Conservation (phyloP, 805 yeast species). For the Ogataea allantospora region DNA sequence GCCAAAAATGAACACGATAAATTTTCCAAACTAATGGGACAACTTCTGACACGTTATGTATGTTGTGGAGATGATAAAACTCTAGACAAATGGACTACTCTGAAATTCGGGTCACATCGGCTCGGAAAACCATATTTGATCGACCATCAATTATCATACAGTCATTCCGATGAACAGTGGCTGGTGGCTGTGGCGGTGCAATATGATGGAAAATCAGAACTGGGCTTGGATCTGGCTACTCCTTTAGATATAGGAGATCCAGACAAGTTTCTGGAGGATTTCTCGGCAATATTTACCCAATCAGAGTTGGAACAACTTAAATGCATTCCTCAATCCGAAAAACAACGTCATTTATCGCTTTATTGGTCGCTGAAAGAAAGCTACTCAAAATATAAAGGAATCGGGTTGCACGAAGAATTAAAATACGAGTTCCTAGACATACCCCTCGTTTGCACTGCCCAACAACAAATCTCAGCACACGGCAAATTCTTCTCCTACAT, state of each 20-base stretch:
- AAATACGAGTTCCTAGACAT: slow-evolving; percentile 24
- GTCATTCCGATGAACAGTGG: slow-evolving; percentile 58
- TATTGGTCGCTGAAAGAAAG: slow-evolving; percentile 83
- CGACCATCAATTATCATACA: slow-evolving; percentile 42
- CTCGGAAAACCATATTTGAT: slow-evolving; percentile 58
- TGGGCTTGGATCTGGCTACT: slow-evolving; percentile 51
- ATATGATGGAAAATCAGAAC: slow-evolving; percentile 23
- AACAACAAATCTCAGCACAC: neutral
- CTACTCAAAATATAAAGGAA: slow-evolving; percentile 63
- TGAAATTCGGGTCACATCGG: slow-evolving; percentile 33
- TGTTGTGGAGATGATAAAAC: slow-evolving; percentile 33
- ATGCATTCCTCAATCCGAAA: neutral
- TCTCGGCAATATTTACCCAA: slow-evolving; percentile 29
- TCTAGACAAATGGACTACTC: slow-evolving; percentile 11
- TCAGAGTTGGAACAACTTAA: slow-evolving; percentile 31
- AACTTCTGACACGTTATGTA: slow-evolving; percentile 44
- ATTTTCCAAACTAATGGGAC: slow-evolving; percentile 41
- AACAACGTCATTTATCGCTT: slow-evolving; percentile 43
- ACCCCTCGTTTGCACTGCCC: slow-evolving; percentile 1
- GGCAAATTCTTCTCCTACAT: slow-evolving; percentile 1
- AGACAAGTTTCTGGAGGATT: slow-evolving; percentile 30
- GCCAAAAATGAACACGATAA: slow-evolving; percentile 38
- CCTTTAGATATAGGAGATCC: slow-evolving; percentile 29
- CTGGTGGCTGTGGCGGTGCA: slow-evolving; percentile 46
- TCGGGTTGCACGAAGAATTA: slow-evolving; percentile 45